A percentile compares a stretch with the other conserved stretches of the same genome.
phyloP scores from a whole-genome alignment of 139 green algal species.

The Diplosphaera chodatii region DNA sequence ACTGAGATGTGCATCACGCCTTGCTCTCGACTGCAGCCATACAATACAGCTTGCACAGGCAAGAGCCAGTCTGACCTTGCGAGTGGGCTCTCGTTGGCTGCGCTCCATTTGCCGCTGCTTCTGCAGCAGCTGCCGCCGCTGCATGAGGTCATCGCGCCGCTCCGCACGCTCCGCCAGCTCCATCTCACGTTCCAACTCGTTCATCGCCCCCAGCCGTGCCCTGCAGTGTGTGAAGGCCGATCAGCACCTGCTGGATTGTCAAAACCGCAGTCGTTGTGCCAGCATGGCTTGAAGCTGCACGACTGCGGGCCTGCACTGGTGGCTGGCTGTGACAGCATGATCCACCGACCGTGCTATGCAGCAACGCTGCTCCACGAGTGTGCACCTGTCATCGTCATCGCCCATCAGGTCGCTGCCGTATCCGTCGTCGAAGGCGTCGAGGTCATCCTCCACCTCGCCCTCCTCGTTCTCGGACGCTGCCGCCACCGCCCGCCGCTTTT shows the following conservation, averaged over 20 bases:
- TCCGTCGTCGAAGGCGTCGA: not conserved
- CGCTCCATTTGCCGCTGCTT: constrained; percentile 8
- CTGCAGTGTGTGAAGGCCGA: not conserved
- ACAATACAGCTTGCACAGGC: too few relatives aligned
- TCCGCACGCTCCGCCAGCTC: constrained; percentile 47
- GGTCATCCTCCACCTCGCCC: not conserved
- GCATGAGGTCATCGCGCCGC: constrained; percentile 19
- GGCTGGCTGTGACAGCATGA: too few relatives aligned
- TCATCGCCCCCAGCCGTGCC: constrained; percentile 43
- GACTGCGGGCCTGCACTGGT: too few relatives aligned
- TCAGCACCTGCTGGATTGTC: too few relatives aligned
- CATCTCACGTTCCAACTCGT: constrained; percentile 62
- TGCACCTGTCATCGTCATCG: constrained; percentile 8
- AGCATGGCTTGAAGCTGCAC: too few relatives aligned
- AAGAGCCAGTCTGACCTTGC: not conserved
- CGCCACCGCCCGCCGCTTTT: not conserved
- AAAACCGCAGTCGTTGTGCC: too few relatives aligned
- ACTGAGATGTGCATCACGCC: too few relatives aligned
- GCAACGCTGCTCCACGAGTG: too few relatives aligned
- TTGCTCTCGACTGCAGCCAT: too few relatives aligned
- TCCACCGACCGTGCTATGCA: too few relatives aligned
- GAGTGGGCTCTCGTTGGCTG: constrained; percentile 2
- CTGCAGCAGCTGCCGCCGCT: constrained; percentile 22
- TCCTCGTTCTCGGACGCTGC: not conserved
- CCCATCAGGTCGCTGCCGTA: constrained; percentile 20